phyloP scores from a whole-genome alignment of 441 rosid genomes.

The Bocquillonia castaneifolia region DNA sequence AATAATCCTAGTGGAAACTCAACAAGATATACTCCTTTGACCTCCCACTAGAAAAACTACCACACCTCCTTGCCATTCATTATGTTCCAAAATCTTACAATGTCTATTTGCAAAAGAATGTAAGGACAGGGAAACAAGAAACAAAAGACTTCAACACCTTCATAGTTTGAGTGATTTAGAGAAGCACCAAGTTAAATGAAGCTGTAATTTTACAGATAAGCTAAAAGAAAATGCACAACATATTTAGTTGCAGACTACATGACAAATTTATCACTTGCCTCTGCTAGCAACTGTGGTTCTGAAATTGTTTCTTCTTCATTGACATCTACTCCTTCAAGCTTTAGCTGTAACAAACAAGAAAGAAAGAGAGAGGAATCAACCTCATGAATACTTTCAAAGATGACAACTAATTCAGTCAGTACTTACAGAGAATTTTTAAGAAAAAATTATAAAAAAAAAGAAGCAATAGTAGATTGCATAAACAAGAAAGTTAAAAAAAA shows the following conservation, averaged over 20 bases:
- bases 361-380: background rate
- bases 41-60: background rate
- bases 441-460: background rate
- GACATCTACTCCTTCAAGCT: slow-evolving; percentile 63
- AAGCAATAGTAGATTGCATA: slow-evolving; percentile 1
- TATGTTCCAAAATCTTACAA: background rate
- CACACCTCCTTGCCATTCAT: background rate
- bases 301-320: slow-evolving; percentile 85
- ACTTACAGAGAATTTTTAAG: too few species aligned
- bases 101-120: background rate
- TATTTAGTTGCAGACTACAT: background rate
- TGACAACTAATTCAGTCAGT: background rate
- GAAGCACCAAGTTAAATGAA: background rate
- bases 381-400: slow-evolving; percentile 10
- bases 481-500: slow-evolving; percentile 8
- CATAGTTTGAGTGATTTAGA: background rate
- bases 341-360: slow-evolving; percentile 48
- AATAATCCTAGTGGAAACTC: background rate
- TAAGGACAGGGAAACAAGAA: background rate
- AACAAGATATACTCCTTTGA: background rate
- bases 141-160: background rate
- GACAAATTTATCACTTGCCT: slow-evolving; percentile 36
- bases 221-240: background rate
- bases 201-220: background rate
- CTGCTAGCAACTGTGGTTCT: slow-evolving; percentile 67